Percentiles rank a stretch among this genome's conserved stretches.
Conservation (phyloP, 2,329 filamentous ascomycete species). For the Teratosphaeriaceae sp. region DNA sequence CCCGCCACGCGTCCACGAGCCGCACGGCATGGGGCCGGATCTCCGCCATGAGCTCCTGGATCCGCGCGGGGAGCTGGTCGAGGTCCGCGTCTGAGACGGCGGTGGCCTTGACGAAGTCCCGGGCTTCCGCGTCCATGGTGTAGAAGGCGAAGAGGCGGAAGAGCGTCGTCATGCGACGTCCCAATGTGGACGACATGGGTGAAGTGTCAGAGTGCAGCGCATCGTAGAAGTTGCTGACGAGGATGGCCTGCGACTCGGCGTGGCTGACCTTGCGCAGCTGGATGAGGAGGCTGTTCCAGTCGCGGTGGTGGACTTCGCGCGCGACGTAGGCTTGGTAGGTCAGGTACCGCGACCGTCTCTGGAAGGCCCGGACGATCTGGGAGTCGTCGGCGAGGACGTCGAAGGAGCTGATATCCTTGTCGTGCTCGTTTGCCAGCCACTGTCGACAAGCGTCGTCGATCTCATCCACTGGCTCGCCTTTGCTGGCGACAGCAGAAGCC, state of each 20-base stretch:
- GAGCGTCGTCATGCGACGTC: constrained; percentile 33
- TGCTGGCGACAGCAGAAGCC: constrained; percentile 32
- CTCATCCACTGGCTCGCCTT: constrained; percentile 31
- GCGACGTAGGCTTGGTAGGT: constrained; percentile 38
- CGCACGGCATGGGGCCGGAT: constrained; percentile 47
- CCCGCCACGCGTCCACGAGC: constrained; percentile 47
- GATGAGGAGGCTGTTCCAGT: constrained; percentile 43
- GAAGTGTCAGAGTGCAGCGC: constrained; percentile 25
- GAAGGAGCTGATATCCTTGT: constrained; percentile 24
- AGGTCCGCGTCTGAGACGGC: constrained; percentile 38
- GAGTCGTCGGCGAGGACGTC: constrained; percentile 30
- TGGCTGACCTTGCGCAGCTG: constrained; percentile 36
- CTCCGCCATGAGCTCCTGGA: constrained; percentile 42
- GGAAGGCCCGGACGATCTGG: constrained; percentile 39
- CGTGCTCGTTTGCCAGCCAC: constrained; percentile 31
- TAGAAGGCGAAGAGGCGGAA: constrained; percentile 44
- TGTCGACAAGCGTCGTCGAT: constrained; percentile 37
- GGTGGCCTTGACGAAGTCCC: constrained; percentile 40
- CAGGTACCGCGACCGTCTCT: constrained; percentile 39
- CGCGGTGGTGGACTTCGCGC: constrained; percentile 39
- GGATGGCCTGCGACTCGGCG: constrained; percentile 45
- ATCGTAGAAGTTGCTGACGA: constrained; percentile 42
- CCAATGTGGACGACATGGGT: constrained; percentile 23
- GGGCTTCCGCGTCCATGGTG: constrained; percentile 40
- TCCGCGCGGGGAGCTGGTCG: constrained; percentile 32